These are phyloP conservation scores for Plasmodium falciparum DNA, from an alignment of 169 alveolate species.

Conservation along the genomic window DNA sequence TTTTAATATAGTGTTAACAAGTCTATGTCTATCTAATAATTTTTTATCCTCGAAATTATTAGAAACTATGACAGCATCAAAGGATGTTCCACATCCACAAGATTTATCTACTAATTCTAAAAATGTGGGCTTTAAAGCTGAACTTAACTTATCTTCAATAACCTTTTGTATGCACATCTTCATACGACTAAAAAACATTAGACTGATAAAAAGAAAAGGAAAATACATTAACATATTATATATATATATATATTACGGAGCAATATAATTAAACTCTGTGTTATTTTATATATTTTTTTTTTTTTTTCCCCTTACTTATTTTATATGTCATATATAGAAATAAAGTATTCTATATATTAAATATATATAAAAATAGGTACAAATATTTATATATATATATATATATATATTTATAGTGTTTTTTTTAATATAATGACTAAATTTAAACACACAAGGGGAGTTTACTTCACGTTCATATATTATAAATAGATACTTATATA, in stretches of 20 bases:
- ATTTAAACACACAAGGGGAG: no score
- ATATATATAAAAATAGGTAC: neutral
- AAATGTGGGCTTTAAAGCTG: conserved; percentile 85
- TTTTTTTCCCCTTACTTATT: no score
- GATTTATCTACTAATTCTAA: conserved; percentile 87
- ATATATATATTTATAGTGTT: neutral
- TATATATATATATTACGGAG: neutral
- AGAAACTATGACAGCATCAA: conserved; percentile 87
- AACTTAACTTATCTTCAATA: conserved; percentile 85
- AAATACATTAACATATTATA: neutral
- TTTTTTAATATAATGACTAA: no score
- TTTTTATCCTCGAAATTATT: conserved; percentile 82
- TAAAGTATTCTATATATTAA: neutral
- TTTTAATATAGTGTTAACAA: conserved; percentile 87
- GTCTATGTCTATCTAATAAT: conserved; percentile 87
- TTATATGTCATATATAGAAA: no score
- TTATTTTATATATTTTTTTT: neutral
- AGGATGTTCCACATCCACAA: conserved; percentile 90
- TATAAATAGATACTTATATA: no score
- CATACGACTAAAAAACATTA: conserved; percentile 42
- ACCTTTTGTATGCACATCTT: conserved; percentile 71
- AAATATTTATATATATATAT: no score
- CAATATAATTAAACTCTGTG: neutral
- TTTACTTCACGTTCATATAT: no score
- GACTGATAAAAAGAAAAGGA: neutral